Percentiles rank a stretch among this genome's conserved stretches.
Conservation (phyloP, 164 flowering plant genomes). For the Warburgia ugandensis region DNA sequence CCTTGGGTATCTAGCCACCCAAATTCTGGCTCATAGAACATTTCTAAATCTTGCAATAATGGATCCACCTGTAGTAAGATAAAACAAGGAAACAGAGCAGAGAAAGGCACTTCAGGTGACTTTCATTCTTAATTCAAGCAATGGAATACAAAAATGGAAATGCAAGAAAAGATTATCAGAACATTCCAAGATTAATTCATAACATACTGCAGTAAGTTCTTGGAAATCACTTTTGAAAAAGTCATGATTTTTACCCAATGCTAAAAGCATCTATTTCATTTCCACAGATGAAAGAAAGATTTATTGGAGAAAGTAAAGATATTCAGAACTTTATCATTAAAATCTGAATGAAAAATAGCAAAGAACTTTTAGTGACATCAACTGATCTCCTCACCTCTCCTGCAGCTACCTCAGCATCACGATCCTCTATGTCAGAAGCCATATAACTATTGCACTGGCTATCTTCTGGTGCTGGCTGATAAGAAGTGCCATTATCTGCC, state of each 20-base stretch:
- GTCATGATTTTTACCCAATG: not conserved
- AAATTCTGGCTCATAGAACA: constrained; percentile 3
- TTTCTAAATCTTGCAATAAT: constrained; percentile 5
- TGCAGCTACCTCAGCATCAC: constrained; percentile 12
- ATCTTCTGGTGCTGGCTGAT: constrained; percentile 10
- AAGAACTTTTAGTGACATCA: not conserved
- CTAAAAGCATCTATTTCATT: not conserved
- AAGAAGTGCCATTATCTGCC: constrained; percentile 13
- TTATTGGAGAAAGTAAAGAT: not conserved
- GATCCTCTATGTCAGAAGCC: constrained; percentile 24
- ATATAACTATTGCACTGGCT: constrained; percentile 15
- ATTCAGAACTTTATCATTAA: too few relatives aligned
- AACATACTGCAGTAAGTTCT: not conserved
- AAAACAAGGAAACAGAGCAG: not conserved
- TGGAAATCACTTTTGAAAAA: not conserved
- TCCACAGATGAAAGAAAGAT: not conserved
- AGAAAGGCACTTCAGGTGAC: not conserved
- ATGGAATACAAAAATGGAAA: constrained; percentile 2
- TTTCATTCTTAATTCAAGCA: not conserved
- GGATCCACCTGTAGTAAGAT: constrained; percentile 18
- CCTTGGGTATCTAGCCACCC: constrained; percentile 16
- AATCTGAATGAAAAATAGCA: not conserved
- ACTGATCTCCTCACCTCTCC: constrained; percentile 27
- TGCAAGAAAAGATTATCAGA: not conserved
- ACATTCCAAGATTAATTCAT: too few relatives aligned